Conservation (phyloP, 1,284 basidiomycete genomes). For the Xerocomus amazonicus region DNA sequence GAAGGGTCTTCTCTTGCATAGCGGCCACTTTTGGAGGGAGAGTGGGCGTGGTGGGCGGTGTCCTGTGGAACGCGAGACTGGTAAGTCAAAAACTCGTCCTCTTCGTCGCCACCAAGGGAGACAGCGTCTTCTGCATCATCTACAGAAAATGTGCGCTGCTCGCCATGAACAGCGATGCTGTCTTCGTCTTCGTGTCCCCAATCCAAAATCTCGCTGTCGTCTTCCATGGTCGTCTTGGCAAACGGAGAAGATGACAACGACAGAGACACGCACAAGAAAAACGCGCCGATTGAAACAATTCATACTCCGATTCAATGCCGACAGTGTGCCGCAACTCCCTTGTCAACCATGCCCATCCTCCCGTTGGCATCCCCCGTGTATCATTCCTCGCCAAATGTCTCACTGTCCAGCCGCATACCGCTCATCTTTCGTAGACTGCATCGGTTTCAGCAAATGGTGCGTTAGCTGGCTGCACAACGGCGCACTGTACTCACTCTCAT, state of each 20-base stretch:
- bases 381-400: conserved; percentile 31
- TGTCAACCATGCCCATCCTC: conserved; percentile 50
- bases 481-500: not conserved
- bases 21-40: conserved; percentile 18
- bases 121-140: conserved; percentile 66
- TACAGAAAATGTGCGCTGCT: conserved; percentile 27
- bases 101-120: conserved; percentile 69
- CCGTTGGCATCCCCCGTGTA: conserved; percentile 49
- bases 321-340: conserved; percentile 34
- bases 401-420: conserved; percentile 58
- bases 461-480: conserved; percentile 10
- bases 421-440: conserved; percentile 74
- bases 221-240: conserved; percentile 47
- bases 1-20: conserved; percentile 15
- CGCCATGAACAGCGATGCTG: conserved; percentile 28
- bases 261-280: conserved; percentile 16
- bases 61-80: conserved; percentile 33
- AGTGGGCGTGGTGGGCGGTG: conserved; percentile 3
- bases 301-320: conserved; percentile 25
- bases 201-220: conserved; percentile 66
- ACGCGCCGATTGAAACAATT: conserved; percentile 28
- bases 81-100: conserved; percentile 44
- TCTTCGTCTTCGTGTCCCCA: conserved; percentile 75
- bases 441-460: conserved; percentile 83
- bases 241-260: conserved; percentile 4